phyloP scores from a whole-genome alignment of 768 basidiomycete species.

The Floccularia luteovirens region DNA sequence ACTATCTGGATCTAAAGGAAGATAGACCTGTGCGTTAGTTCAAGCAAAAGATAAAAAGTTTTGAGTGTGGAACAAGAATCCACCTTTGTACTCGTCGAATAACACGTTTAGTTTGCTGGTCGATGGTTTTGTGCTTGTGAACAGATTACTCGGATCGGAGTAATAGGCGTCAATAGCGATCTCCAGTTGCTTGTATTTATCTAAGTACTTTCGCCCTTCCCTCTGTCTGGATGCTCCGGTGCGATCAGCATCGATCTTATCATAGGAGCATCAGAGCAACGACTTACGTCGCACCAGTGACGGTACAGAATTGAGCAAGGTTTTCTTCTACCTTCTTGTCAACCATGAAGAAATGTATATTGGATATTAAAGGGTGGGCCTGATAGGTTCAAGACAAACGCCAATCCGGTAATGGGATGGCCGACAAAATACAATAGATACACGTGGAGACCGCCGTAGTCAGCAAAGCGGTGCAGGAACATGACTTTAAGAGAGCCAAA shows the following conservation, averaged over 20 bases:
- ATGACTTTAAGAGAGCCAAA: neutral
- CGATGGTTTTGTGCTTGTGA: slow-evolving; percentile 26
- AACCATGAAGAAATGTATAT: slow-evolving; percentile 15
- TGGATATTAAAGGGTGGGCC: slow-evolving; percentile 2
- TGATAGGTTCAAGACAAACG: neutral
- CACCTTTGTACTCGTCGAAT: slow-evolving; percentile 69
- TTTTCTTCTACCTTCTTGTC: slow-evolving; percentile 42
- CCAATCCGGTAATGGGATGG: neutral
- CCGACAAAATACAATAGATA: neutral
- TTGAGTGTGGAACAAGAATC: slow-evolving; percentile 3
- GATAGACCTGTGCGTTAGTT: slow-evolving; percentile 2
- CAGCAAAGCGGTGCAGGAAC: slow-evolving; percentile 4
- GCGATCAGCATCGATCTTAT: slow-evolving; percentile 19
- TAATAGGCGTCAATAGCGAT: slow-evolving; percentile 70
- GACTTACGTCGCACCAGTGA: slow-evolving; percentile 70
- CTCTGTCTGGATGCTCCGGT: slow-evolving; percentile 25
- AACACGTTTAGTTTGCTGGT: slow-evolving; percentile 46
- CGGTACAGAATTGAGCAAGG: slow-evolving; percentile 50
- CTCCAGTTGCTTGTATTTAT: slow-evolving; percentile 64
- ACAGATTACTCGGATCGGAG: slow-evolving; percentile 36
- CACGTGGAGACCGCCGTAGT: slow-evolving; percentile 3
- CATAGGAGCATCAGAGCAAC: slow-evolving; percentile 1
- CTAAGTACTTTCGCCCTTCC: slow-evolving; percentile 64
- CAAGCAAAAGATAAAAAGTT: neutral
- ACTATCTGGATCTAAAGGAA: slow-evolving; percentile 39